A percentile compares a stretch with the other conserved stretches of the same genome.
Conservation (phyloP, 495 filamentous ascomycete species). For the Aspergillus kassunensis region DNA sequence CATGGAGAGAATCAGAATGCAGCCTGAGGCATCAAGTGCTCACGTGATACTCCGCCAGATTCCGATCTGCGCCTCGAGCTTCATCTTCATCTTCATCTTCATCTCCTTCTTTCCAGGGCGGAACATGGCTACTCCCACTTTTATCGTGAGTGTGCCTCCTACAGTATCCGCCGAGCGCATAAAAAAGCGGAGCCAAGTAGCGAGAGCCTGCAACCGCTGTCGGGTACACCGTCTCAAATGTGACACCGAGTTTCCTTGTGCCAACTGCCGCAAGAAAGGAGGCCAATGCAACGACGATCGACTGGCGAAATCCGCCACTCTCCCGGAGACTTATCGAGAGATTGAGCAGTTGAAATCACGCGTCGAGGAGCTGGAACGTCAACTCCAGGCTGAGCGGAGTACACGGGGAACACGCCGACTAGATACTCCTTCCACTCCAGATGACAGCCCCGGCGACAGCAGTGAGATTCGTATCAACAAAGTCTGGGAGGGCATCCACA, state of each 20-base stretch:
- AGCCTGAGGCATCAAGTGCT: no score
- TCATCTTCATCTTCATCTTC: no score
- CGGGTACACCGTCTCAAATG: constrained; percentile 41
- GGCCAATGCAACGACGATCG: constrained; percentile 36
- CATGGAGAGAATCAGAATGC: no score
- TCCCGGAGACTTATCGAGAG: constrained; percentile 33
- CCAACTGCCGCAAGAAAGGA: constrained; percentile 36
- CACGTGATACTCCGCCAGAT: no score
- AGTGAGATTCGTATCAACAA: not conserved
- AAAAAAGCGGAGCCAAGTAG: constrained; percentile 34
- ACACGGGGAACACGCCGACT: not conserved
- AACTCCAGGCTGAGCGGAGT: constrained; percentile 19
- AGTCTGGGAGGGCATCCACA: constrained; percentile 24
- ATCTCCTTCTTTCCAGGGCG: no score
- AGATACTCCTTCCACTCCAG: constrained; percentile 7
- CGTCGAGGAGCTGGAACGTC: constrained; percentile 35
- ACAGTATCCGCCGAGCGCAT: not conserved
- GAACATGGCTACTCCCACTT: constrained; percentile 4
- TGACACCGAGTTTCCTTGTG: constrained; percentile 36
- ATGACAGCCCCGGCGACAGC: not conserved
- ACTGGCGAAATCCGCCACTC: not conserved
- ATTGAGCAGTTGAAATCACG: constrained; percentile 37
- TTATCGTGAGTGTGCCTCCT: not conserved
- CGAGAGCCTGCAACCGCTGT: constrained; percentile 42
- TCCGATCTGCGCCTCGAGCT: no score